A percentile compares a stretch with the other conserved stretches of the same genome.
These are phyloP conservation scores for Xerocomus spinulosus DNA, from an alignment of 768 basidiomycete species.

Conservation along the genomic window DNA sequence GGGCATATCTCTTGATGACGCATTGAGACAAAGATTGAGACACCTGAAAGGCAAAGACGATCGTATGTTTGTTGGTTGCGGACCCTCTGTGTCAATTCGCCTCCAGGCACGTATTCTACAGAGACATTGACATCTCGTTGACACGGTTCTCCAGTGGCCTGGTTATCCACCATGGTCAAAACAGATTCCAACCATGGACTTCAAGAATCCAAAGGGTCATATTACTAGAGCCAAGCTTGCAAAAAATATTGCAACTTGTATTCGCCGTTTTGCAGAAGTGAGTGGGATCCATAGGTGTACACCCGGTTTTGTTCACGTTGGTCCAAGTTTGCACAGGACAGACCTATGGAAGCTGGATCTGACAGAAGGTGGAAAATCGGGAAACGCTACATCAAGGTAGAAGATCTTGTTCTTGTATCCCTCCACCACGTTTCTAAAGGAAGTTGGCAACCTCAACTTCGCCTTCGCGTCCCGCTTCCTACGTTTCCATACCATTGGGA, in stretches of 20 bases:
- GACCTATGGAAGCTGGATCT: constrained; percentile 59
- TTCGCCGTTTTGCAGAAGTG: constrained; percentile 64
- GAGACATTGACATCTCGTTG: neutral
- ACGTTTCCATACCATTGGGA: neutral
- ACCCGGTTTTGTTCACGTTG: constrained; percentile 3
- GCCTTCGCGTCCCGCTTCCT: constrained; percentile 33
- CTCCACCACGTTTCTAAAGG: constrained; percentile 82
- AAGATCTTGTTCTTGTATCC: constrained; percentile 69
- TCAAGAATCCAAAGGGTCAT: constrained; percentile 70
- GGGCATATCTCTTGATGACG: constrained; percentile 63
- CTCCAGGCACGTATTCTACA: constrained; percentile 50
- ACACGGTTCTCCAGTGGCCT: constrained; percentile 55
- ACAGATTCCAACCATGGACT: constrained; percentile 81
- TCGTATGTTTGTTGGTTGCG: constrained; percentile 64
- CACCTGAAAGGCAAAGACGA: constrained; percentile 56
- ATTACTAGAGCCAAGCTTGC: constrained; percentile 75
- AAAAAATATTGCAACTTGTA: constrained; percentile 75
- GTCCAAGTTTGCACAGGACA: constrained; percentile 44
- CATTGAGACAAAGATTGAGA: constrained; percentile 54
- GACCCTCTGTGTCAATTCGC: constrained; percentile 76
- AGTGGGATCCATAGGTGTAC: constrained; percentile 8
- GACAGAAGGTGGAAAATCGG: constrained; percentile 65
- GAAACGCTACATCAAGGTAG: constrained; percentile 48
- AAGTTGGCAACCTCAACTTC: constrained; percentile 76
- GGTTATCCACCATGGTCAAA: constrained; percentile 74